Conservation (phyloP, 768 basidiomycete species). For the Lactarius indigo region DNA sequence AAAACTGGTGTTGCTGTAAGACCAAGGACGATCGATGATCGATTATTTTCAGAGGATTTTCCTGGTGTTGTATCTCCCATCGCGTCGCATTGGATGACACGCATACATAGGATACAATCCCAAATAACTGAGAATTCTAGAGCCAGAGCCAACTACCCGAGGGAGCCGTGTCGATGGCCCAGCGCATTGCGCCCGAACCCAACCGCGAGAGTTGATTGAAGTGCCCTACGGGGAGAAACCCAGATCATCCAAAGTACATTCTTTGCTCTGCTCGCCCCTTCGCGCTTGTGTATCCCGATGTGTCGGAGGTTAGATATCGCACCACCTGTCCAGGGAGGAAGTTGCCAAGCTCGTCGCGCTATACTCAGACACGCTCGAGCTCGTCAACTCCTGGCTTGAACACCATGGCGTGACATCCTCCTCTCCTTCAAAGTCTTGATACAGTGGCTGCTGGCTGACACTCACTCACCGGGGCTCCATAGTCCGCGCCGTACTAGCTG, state of each 20-base stretch:
- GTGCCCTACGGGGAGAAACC: conserved; percentile 18
- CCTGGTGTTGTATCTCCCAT: conserved; percentile 1
- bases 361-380: conserved; percentile 45
- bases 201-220: conserved; percentile 14
- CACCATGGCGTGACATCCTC: conserved; percentile 44
- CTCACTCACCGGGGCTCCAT: no score
- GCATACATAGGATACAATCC: conserved; percentile 1
- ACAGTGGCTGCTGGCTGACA: conserved; percentile 55
- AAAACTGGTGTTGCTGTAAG: conserved; percentile 26
- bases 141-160: background rate
- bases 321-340: conserved; percentile 58
- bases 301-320: conserved; percentile 42
- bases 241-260: conserved; percentile 3
- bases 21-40: background rate
- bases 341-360: conserved; percentile 53
- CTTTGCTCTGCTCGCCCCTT: conserved; percentile 36
- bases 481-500: conserved; percentile 51
- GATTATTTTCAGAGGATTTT: background rate
- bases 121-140: background rate
- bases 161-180: conserved; percentile 8
- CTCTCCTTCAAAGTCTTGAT: conserved; percentile 35
- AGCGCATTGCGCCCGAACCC: conserved; percentile 18
- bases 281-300: no score
- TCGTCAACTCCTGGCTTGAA: conserved; percentile 54
- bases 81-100: conserved; percentile 14